Percentiles rank a stretch among this genome's conserved stretches.
Evolutionary conservation across 106 monocot species (phyloP).

Genomic region (Agapanthus africanus): DNA sequence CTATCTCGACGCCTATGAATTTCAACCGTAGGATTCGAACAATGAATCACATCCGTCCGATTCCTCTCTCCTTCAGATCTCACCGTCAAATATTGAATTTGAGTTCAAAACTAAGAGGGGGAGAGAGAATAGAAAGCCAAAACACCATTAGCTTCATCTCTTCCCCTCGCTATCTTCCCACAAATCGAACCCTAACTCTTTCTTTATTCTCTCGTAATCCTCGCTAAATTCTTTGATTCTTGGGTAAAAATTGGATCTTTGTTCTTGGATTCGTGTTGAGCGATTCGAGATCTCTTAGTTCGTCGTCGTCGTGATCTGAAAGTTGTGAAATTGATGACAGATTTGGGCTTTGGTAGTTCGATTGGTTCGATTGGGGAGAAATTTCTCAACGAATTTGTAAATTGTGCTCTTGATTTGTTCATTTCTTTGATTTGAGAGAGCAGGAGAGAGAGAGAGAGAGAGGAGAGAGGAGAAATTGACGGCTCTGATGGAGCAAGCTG

Average conservation of each 20-base stretch:
- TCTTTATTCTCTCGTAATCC: constrained; percentile 17
- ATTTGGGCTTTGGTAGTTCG: background rate
- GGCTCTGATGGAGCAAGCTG: constrained; percentile 25
- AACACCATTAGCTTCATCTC: constrained; percentile 11
- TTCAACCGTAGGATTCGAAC: constrained; percentile 19
- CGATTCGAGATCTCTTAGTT: background rate
- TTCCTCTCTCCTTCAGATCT: background rate
- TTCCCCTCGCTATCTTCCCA: background rate
- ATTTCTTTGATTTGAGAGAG: background rate
- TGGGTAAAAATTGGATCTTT: background rate
- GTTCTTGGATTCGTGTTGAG: constrained; percentile 1
- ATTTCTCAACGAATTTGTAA: background rate
- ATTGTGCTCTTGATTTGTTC: no score
- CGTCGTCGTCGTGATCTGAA: background rate
- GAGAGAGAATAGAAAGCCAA: constrained; percentile 21
- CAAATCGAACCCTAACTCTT: constrained; percentile 16
- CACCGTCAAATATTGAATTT: constrained; percentile 43
- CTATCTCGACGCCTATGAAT: constrained; percentile 42
- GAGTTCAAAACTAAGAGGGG: constrained; percentile 38
- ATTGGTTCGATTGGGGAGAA: background rate
- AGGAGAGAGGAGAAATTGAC: no score
- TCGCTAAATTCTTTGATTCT: constrained; percentile 1
- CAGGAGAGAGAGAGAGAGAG: background rate
- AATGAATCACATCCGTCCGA: constrained; percentile 15
- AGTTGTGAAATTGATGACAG: constrained; percentile 3